Evolutionary conservation across 352 stramenopile genomes (phyloP).

Genomic region (Blastocystis sp.): DNA sequence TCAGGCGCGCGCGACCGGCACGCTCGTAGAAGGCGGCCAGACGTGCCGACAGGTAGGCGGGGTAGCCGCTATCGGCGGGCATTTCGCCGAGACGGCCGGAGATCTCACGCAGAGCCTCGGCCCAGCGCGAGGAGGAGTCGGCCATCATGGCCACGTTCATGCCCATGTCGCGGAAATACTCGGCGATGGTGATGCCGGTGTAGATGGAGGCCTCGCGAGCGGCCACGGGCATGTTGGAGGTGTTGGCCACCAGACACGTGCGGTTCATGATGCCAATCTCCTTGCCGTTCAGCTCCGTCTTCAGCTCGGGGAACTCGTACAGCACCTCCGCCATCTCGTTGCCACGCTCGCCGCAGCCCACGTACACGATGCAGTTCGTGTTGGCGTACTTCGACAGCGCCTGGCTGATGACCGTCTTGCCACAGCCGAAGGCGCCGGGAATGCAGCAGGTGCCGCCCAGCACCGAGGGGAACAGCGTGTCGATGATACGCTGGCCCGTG

Average conservation of each 20-base stretch:
- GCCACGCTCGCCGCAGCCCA: constrained; percentile 93
- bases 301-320: constrained; percentile 94
- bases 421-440: constrained; percentile 94
- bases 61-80: constrained; percentile 90
- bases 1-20: constrained; percentile 86
- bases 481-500: constrained; percentile 94
- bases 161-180: constrained; percentile 95
- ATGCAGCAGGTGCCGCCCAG: constrained; percentile 94
- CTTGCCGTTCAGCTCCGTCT: constrained; percentile 90
- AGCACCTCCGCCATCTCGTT: constrained; percentile 93
- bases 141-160: constrained; percentile 99
- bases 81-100: constrained; percentile 98
- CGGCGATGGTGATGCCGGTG: constrained; percentile 91
- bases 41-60: constrained; percentile 92
- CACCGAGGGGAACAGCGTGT: constrained; percentile 95
- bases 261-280: constrained; percentile 98
- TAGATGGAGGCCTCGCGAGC: constrained; percentile 98
- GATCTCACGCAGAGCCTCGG: constrained; percentile 97
- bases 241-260: constrained; percentile 96
- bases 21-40: constrained; percentile 99
- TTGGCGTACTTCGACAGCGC: constrained; percentile 98
- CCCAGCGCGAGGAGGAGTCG: constrained; percentile 97
- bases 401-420: constrained; percentile 99
- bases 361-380: constrained; percentile 94
- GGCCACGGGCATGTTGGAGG: constrained; percentile 99